Base-by-base conservation (phyloP, 2,329 filamentous ascomycete species). In the Beauveria pseudobassiana region DNA sequence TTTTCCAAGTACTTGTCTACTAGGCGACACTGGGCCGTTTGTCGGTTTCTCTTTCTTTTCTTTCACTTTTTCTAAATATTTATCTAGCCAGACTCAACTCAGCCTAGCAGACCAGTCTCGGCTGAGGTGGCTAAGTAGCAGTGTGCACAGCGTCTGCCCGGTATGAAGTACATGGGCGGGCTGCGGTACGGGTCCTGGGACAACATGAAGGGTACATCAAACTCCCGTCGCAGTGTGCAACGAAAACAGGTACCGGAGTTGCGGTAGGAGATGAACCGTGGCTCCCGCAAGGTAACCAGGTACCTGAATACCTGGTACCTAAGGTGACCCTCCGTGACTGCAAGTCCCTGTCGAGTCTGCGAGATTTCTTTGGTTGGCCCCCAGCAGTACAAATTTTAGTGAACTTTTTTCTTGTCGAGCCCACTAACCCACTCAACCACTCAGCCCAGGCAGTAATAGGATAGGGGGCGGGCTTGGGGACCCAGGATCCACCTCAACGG, bases 11-110 rank as follows among this genome's bases (percentile, higher is more conserved):
- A 46, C n/a, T 30, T 3, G 12, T 38, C 24, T 45, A 48, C 43
- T 45, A 12, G 54, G 54, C 54, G 26, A 59, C 54, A 49, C 56
- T 51, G 56, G 46, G 55, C 46, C 46, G 26, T 18, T 45, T 42
- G 55, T 22, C 46, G n/a, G 10, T 45, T 30, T 59, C 42, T 59
- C 46, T 60, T 40, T 48, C 30, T 46, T 14, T 20, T 60, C 16
- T n/a, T 46, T 51, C 30, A 48, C 55, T 30, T 58, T 60, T 49
- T 42, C 50, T 30, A 28, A 16, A 6, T 38, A 16, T 38, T 38
- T 6, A 38, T 14, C 34, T 38, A 16, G 34, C 14, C 34, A 38
- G 14, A 38, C 34, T 38, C 34, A 38, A 38, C 5, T 38, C 34
- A 14, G 34, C 34, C 34, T 24, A 46, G 28, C 30, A 30, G 20